Percentiles rank a stretch among this genome's conserved stretches.
These are phyloP conservation scores for Verticillium klebahnii DNA, from an alignment of 2,329 filamentous ascomycete genomes.

Conservation along the genomic window DNA sequence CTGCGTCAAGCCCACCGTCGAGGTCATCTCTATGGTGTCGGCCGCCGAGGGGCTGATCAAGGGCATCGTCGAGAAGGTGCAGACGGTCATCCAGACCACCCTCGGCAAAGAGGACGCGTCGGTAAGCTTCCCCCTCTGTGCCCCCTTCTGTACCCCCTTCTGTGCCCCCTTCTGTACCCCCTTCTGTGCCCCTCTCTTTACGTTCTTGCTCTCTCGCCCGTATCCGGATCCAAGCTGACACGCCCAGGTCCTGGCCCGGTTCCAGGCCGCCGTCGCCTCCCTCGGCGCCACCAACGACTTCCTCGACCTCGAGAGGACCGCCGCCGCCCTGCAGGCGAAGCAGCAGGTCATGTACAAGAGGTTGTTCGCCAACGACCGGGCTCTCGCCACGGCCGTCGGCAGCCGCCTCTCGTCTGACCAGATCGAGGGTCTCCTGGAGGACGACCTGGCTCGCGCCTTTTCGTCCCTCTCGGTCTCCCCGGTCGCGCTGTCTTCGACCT, in stretches of 20 bases:
- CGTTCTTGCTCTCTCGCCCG: background rate
- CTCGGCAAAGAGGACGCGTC: conserved; percentile 17
- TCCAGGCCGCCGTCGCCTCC: background rate
- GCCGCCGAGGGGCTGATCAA: background rate
- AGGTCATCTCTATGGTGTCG: background rate
- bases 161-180: no score
- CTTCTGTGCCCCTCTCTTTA: conserved; percentile 16
- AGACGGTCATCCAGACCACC: background rate
- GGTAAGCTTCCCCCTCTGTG: conserved; percentile 7
- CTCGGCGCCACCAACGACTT: background rate
- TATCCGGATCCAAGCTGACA: background rate
- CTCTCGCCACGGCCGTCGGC: background rate
- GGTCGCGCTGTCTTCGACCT: background rate
- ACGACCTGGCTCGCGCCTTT: background rate
- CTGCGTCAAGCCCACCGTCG: background rate
- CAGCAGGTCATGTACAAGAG: background rate
- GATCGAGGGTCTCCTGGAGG: background rate
- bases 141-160: no score
- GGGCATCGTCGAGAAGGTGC: background rate
- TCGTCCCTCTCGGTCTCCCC: background rate
- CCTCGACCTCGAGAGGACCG: background rate
- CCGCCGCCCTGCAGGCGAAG: background rate
- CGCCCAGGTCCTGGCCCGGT: background rate
- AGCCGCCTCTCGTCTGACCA: background rate
- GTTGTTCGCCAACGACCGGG: background rate